Evolutionary conservation across 169 alveolate genomes (phyloP).

Genomic region (Perkinsus chesapeaki): DNA sequence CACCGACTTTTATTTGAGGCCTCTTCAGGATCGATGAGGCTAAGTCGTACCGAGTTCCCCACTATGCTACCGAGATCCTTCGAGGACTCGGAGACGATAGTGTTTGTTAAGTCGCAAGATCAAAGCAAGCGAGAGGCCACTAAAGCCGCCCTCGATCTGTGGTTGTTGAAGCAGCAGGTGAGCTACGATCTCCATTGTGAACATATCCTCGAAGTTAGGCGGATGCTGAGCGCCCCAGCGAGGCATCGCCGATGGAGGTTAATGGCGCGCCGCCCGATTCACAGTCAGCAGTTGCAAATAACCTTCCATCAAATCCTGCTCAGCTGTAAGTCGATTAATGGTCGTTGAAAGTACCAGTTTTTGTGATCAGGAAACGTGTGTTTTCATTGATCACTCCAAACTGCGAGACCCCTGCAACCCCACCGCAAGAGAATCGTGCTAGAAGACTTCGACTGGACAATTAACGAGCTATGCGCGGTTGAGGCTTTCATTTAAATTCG

Average conservation of each 20-base stretch:
- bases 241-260: background rate
- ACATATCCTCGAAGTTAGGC: background rate
- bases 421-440: background rate
- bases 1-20: background rate
- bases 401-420: background rate
- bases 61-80: background rate
- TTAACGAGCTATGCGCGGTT: background rate
- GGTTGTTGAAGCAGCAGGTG: background rate
- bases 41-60: background rate
- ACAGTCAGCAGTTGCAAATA: background rate
- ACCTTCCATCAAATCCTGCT: background rate
- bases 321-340: background rate
- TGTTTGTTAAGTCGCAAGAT: background rate
- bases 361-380: background rate
- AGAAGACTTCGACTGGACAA: background rate
- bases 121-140: background rate
- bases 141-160: background rate
- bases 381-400: background rate
- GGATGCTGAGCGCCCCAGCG: background rate
- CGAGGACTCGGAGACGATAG: background rate
- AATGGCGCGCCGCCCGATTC: background rate
- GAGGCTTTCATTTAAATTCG: background rate
- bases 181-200: background rate
- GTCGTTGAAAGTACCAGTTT: background rate
- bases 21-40: background rate